Base-by-base conservation (phyloP, 2,329 filamentous ascomycete species). In the Stachybotrys echinatus region DNA sequence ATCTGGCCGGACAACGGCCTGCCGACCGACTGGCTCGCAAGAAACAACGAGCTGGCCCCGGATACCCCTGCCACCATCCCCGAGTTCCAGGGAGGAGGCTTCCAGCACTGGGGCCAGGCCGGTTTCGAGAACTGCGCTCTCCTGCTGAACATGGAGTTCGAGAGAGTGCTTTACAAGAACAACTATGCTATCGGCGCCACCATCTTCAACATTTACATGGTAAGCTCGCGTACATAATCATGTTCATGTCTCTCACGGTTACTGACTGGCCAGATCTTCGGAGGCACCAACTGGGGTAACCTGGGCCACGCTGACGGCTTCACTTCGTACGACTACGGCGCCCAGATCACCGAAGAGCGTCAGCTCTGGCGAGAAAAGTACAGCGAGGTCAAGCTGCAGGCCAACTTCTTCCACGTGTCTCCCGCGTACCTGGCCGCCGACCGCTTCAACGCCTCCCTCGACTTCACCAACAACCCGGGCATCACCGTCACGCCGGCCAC, bases 281-380 rank as follows among this genome's bases (percentile, higher is more conserved):
- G 87, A 12, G 87, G 87, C 12, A 89, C 87, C 0, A 91, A 91
- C 62, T 90, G 86, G 87, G 87, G 87, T 1, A 89, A 88, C 56
- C 65, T 88, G 5, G 84, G 86, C 1, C 79, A 87, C 56, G 76
- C 83, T 7, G 80, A 80, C 14, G 79, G 74, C 8, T 81, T 80
- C 54, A 79, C 75, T 1, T 73, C 70, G 0, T 75, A 76, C 51
- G 74, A 77, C 51, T 77, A 77, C 53, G 73, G 65, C 6, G 65
- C 68, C 22, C 55, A 53, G 1, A 87, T 90, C 49, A 74, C 76
- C 0, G 87, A 91, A 61, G 80, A 85, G 46, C 79, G 87, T 20
- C 77, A 77, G 12, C 71, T 90, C 2, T 66, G 74, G 40, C 76
- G 85, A 5, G 84, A 88, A 61, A 90, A 90, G 65, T 90, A 89